phyloP scores from a whole-genome alignment of 169 alveolate species.

The Cryptosporidium meleagridis region DNA sequence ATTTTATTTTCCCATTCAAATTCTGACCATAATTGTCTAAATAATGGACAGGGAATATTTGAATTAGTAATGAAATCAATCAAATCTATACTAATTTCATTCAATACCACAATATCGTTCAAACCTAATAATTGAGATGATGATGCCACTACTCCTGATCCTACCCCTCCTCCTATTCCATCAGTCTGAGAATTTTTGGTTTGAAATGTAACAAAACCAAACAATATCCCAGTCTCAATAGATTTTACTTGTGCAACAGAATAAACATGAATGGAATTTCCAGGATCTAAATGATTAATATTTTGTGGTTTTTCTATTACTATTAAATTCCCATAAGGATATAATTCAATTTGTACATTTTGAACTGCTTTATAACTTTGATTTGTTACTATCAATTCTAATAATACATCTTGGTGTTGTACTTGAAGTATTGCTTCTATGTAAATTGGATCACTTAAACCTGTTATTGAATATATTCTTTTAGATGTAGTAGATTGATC shows the following conservation, averaged over 20 bases:
- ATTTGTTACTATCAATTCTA: constrained; percentile 88
- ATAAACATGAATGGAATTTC: constrained; percentile 81
- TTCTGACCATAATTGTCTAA: constrained; percentile 94
- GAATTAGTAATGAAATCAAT: constrained; percentile 89
- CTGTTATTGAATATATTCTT: constrained; percentile 82
- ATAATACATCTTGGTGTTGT: constrained; percentile 88
- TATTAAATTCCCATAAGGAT: constrained; percentile 87
- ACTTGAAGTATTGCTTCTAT: constrained; percentile 92
- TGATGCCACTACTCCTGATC: not conserved
- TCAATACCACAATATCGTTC: constrained; percentile 85
- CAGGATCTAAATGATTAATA: constrained; percentile 85
- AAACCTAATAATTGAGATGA: constrained; percentile 27
- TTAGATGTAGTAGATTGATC: not conserved
- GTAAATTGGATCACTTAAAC: constrained; percentile 92
- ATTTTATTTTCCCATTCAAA: constrained; percentile 96
- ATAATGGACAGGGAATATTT: constrained; percentile 86
- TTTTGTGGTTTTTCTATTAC: constrained; percentile 86
- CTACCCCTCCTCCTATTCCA: not conserved
- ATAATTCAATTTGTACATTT: constrained; percentile 89
- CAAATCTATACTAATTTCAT: constrained; percentile 88
- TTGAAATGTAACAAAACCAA: constrained; percentile 93
- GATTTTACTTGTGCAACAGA: constrained; percentile 84
- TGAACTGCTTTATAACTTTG: constrained; percentile 90
- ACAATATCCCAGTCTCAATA: constrained; percentile 90
- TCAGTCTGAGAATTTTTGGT: constrained; percentile 77